These are phyloP conservation scores for Cornus controversa DNA, from an alignment of 148 eudicot genomes.

Conservation along the genomic window DNA sequence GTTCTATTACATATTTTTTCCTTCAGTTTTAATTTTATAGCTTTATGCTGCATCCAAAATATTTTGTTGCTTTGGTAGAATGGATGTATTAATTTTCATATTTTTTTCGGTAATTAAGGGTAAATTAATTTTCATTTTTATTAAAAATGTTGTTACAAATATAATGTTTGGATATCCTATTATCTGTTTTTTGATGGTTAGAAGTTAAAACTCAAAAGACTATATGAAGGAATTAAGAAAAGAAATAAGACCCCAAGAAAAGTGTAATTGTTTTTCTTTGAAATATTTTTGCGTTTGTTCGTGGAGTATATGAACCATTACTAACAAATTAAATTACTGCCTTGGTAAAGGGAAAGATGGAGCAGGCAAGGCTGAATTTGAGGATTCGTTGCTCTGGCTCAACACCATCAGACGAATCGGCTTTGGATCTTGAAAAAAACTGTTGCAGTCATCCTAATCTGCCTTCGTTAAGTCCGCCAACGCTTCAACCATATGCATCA, in stretches of 20 bases:
- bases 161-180: neutral
- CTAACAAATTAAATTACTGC: neutral
- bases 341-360: conserved; percentile 41
- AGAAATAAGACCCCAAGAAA: neutral
- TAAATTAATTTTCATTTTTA: too few species aligned
- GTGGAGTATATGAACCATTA: neutral
- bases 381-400: conserved; percentile 64
- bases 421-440: conserved; percentile 71
- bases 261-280: neutral
- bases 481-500: conserved; percentile 82
- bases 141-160: neutral
- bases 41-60: neutral
- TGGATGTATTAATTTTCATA: neutral
- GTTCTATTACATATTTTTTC: neutral
- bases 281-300: neutral
- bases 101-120: too few species aligned
- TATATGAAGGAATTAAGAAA: neutral
- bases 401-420: conserved; percentile 90
- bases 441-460: conserved; percentile 55
- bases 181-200: neutral
- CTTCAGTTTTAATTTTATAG: neutral
- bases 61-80: neutral
- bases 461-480: conserved; percentile 76
- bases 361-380: conserved; percentile 46
- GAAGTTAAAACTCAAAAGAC: neutral